Conservation (phyloP, 2,329 filamentous ascomycete species). For the Cryphonectria carpinicola region DNA sequence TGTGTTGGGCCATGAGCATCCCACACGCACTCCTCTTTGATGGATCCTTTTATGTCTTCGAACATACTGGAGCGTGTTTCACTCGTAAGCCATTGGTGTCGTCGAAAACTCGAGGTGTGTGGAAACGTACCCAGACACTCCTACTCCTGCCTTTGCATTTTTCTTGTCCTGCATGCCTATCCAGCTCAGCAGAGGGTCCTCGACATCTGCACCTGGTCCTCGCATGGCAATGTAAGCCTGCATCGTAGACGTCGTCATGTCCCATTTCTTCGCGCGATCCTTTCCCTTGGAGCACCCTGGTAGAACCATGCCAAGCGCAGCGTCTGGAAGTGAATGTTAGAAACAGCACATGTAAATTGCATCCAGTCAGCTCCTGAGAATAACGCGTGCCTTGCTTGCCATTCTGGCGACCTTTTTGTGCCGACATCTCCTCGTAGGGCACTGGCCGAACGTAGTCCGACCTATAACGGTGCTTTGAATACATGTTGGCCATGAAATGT, state of each 20-base stretch:
- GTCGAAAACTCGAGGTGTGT: background rate
- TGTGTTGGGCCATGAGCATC: conserved; percentile 21
- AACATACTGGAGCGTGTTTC: conserved; percentile 14
- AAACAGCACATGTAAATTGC: background rate
- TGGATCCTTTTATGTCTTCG: conserved; percentile 13
- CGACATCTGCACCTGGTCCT: conserved; percentile 34
- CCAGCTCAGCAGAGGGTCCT: conserved; percentile 37
- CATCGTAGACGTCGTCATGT: conserved; percentile 30
- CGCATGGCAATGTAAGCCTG: conserved; percentile 41
- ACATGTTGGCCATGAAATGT: background rate
- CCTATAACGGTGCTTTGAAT: conserved; percentile 1
- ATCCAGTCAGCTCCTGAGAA: background rate
- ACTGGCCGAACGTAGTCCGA: conserved; percentile 11
- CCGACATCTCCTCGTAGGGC: conserved; percentile 10
- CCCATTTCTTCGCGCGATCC: conserved; percentile 12
- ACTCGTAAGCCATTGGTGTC: background rate
- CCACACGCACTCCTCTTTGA: conserved; percentile 19
- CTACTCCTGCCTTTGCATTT: background rate
- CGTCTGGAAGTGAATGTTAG: conserved; percentile 10
- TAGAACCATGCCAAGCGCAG: background rate
- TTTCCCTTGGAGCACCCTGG: conserved; percentile 8
- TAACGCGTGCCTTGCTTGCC: conserved; percentile 3
- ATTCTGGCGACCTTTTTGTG: background rate
- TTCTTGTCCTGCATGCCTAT: conserved; percentile 28
- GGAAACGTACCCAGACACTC: conserved; percentile 10